These are phyloP conservation scores for Pythium apleroticum DNA, from an alignment of 352 stramenopile species.

Conservation along the genomic window DNA sequence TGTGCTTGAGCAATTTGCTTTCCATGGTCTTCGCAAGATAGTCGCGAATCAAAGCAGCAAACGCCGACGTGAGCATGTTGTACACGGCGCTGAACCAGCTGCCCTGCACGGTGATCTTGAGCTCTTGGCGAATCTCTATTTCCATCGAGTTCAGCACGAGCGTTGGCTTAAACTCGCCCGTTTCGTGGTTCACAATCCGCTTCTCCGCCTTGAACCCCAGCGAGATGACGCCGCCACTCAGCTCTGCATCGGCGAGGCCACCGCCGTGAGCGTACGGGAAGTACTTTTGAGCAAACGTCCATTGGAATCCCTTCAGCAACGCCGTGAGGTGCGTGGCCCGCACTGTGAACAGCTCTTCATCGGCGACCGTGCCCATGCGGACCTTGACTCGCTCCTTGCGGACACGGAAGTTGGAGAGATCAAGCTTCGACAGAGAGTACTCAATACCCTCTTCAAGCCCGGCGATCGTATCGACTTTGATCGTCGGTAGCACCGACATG, in stretches of 20 bases:
- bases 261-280: slow-evolving; percentile 87
- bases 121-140: slow-evolving; percentile 80
- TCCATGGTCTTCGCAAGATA: slow-evolving; percentile 87
- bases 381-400: slow-evolving; percentile 86
- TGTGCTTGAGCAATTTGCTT: slow-evolving; percentile 75
- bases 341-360: slow-evolving; percentile 83
- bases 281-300: slow-evolving; percentile 85
- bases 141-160: slow-evolving; percentile 82
- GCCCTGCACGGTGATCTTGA: slow-evolving; percentile 80
- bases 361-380: slow-evolving; percentile 72
- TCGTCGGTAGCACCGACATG: slow-evolving; percentile 79
- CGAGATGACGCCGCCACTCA: slow-evolving; percentile 72
- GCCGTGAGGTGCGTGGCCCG: slow-evolving; percentile 72
- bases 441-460: slow-evolving; percentile 74
- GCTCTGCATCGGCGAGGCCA: slow-evolving; percentile 65
- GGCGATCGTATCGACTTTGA: slow-evolving; percentile 81
- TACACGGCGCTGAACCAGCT: slow-evolving; percentile 88
- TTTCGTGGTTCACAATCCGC: slow-evolving; percentile 49
- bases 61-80: slow-evolving; percentile 77
- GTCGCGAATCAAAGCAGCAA: slow-evolving; percentile 76
- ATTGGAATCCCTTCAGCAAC: slow-evolving; percentile 80
- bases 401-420: slow-evolving; percentile 83
- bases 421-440: slow-evolving; percentile 77
- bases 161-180: slow-evolving; percentile 63
- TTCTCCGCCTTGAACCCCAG: slow-evolving; percentile 86